Evolutionary conservation across 306 rosid species (phyloP).

Genomic region (Quercus rubra): DNA sequence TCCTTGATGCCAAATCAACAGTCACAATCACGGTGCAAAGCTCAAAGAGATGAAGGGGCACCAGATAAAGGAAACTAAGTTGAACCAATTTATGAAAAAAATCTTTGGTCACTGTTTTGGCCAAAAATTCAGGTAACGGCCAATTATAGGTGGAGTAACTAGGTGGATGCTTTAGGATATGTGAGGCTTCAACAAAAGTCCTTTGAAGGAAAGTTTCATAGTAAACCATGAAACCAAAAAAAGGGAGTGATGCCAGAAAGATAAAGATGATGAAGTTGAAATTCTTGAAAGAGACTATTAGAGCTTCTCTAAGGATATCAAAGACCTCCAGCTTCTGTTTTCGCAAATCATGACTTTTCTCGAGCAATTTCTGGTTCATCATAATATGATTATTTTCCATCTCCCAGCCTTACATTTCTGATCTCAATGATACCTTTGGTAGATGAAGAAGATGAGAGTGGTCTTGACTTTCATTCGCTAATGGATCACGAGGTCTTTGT

Average conservation of each 20-base stretch:
- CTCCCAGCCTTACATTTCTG: conserved; percentile 19
- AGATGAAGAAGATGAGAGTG: neutral
- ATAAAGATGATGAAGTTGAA: conserved; percentile 52
- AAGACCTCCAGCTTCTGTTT: conserved; percentile 27
- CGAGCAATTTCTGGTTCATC: conserved; percentile 21
- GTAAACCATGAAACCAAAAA: conserved; percentile 42
- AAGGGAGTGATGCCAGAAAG: conserved; percentile 41
- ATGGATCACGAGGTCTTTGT: neutral
- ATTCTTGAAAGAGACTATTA: conserved; percentile 23
- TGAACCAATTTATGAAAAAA: conserved; percentile 24
- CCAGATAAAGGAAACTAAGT: conserved; percentile 33
- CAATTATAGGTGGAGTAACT: too few relatives aligned
- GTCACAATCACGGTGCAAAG: conserved; percentile 25
- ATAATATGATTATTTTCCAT: conserved; percentile 34
- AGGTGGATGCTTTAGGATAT: conserved; percentile 1
- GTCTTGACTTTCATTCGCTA: neutral
- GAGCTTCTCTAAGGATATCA: conserved; percentile 43
- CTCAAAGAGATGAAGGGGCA: conserved; percentile 39
- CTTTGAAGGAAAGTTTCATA: conserved; percentile 34
- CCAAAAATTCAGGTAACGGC: neutral
- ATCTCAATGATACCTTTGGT: neutral
- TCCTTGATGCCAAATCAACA: conserved; percentile 35
- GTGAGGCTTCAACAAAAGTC: conserved; percentile 21
- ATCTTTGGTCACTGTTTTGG: neutral
- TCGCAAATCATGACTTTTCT: neutral